Evolutionary conservation across 495 filamentous ascomycete genomes (phyloP).

Genomic region (Xylaria curta): DNA sequence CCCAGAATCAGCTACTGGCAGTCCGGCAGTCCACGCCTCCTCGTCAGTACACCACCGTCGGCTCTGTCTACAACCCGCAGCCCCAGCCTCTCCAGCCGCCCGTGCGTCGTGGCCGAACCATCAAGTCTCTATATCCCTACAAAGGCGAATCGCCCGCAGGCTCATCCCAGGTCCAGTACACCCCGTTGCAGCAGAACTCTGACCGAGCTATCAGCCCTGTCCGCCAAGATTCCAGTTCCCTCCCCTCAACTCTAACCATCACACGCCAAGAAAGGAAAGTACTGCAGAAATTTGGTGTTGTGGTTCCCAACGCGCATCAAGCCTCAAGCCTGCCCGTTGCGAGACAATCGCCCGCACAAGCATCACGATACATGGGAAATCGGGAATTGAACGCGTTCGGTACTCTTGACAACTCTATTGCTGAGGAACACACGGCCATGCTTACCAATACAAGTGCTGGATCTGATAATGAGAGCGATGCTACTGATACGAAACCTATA

Average conservation of each 20-base stretch:
- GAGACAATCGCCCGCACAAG: not conserved
- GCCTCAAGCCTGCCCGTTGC: not conserved
- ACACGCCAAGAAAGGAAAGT: slow-evolving; percentile 18
- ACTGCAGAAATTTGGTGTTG: slow-evolving; percentile 12
- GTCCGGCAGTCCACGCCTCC: slow-evolving; percentile 2
- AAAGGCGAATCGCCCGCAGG: slow-evolving; percentile 31
- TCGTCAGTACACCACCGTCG: slow-evolving; percentile 53
- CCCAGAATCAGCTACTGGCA: not conserved
- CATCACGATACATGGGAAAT: not conserved
- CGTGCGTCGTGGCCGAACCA: slow-evolving; percentile 49
- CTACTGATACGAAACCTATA: slow-evolving; percentile 35
- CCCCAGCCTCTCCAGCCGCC: slow-evolving; percentile 50
- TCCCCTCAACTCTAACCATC: slow-evolving; percentile 2
- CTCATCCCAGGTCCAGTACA: slow-evolving; percentile 42
- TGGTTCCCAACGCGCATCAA: not conserved
- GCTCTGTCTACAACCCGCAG: slow-evolving; percentile 53
- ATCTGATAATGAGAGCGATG: slow-evolving; percentile 18
- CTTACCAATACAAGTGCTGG: not conserved
- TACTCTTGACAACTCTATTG: not conserved
- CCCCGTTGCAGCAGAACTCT: slow-evolving; percentile 56
- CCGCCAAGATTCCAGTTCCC: not conserved
- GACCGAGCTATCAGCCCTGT: slow-evolving; percentile 51
- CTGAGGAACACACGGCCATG: not conserved
- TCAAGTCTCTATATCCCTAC: slow-evolving; percentile 36
- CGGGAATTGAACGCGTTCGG: not conserved